Evolutionary conservation across 331 rosid genomes (phyloP), one percentile per base, ranked within the genome.

Genomic region (Pyrus hybrid): DNA sequence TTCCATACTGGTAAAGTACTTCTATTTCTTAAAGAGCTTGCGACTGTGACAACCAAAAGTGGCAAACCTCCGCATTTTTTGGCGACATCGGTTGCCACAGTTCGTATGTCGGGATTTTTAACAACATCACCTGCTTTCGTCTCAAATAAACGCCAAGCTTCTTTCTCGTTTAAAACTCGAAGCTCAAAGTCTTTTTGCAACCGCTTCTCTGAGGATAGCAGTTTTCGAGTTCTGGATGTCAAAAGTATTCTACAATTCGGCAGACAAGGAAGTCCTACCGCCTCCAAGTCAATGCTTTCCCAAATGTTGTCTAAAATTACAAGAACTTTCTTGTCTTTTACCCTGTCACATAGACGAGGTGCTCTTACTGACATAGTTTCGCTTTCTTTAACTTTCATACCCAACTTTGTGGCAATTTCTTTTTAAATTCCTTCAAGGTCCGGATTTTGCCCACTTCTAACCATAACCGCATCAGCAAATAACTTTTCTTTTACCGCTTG

Each of bases 71-170:
- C 33, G 37, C 37, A 33, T 67, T 75, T 77, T n/a, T 79, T 17
- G 29, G 79, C 72, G 33, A 83, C 63, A 8, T 79, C 30, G 9
- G 17, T 26, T 26, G 81, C 83, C 10, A 79, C 67, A 18, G 1
- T 18, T 29, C 37, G 10, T 9, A 78, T 70, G 6, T 30, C 51
- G 4, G 20, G 68, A 29, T 45, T 57, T 14, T 47, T 30, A 7
- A 20, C 57, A 26, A 26, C 28, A 26, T 26, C 28, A 26, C 28
- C 28, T 16, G 30, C 60, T 4, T 11, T 65, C 13, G 67, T 69
- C 21, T 4, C 4, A 17, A 83, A 83, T 2, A 83, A 69, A 72
- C 58, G 63, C 81, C 83, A 83, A 3, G 58, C 14, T 67, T 83
- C 86, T 7, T 67, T 73, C 8, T 17, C 20, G 14, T 77, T 63